A percentile compares a stretch with the other conserved stretches of the same genome.
phyloP scores from a whole-genome alignment of 768 basidiomycete species.

The Rhizopogon vulgaris region DNA sequence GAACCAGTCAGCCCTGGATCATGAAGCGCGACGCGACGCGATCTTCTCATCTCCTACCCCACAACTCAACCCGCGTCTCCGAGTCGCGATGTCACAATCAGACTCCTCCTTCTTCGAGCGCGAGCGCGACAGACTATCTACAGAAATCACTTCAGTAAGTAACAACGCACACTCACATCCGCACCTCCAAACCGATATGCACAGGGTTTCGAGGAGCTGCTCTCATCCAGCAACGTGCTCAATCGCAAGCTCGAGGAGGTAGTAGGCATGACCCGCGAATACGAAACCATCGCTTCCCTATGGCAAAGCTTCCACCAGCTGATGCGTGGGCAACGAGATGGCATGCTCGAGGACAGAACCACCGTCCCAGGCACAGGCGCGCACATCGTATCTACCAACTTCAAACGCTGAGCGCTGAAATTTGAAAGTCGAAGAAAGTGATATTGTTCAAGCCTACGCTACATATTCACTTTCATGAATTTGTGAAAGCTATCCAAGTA shows the following conservation, averaged over 20 bases:
- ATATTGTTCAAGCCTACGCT: conserved; percentile 10
- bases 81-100: conserved; percentile 19
- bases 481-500: conserved; percentile 33
- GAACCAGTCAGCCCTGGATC: no score
- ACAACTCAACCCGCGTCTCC: background rate
- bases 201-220: conserved; percentile 86
- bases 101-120: conserved; percentile 68
- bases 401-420: conserved; percentile 16
- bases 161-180: background rate
- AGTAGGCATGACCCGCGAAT: conserved; percentile 86
- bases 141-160: conserved; percentile 68
- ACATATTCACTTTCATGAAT: conserved; percentile 14
- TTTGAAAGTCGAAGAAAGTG: background rate
- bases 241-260: conserved; percentile 94
- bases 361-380: conserved; percentile 64
- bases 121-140: conserved; percentile 68
- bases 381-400: conserved; percentile 41
- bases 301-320: conserved; percentile 79
- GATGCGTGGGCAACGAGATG: conserved; percentile 52
- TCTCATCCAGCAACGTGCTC: conserved; percentile 77
- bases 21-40: no score
- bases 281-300: conserved; percentile 78
- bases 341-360: conserved; percentile 27
- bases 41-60: no score
- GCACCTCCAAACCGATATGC: background rate